Base-by-base conservation (phyloP, 257 asterid genomes). In the Primulina tabacum region DNA sequence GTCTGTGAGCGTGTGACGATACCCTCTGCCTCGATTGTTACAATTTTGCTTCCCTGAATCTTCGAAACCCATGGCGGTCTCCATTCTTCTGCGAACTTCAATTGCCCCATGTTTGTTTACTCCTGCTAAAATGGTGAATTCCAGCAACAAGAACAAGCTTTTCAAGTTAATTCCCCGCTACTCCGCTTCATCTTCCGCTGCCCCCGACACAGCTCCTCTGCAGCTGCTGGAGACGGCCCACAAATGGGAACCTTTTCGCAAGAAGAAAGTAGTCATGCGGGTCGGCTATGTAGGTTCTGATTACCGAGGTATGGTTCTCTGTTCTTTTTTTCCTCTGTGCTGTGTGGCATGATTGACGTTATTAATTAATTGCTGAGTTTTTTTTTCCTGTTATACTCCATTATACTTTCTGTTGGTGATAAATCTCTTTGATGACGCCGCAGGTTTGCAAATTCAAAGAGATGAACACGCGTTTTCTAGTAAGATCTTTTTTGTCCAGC, bases 241-340 rank as follows among this genome's bases (percentile, higher is more conserved):
- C 37, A 86, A 75, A 78, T 93, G 99, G 99, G 90, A 87, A 64
- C 55, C 96, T 58, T 76, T 86, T 68, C 88, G 92, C 67, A 93
- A 90, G 81, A 93, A 93, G 90, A 93, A 90, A 85, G 96, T 93
- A 21, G 96, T 89, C 58, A 90, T 93, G 96, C 97, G 96, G 28
- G 96, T 93, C 34, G 99, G 99, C 56, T 93, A 93, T 55, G 91
- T 90, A 11, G 99, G 99, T 33, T 86, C 99, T 62, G 83, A 84
- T 71, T 90, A 89, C 79, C 84, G 94, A 86, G 97, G 99, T 89
- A 10, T 14, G 50, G 16, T n/a, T 10, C 12, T 2, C 33, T 9
- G 11, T 34, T 8, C 3, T 2, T 8, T 21, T 2, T 32, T 57
- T 0, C 56, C 26, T 16, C 10, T 70, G 38, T 34, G 8, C 10